Percentiles rank a stretch among this genome's conserved stretches.
phyloP scores from a whole-genome alignment of 192 early-diverging fungal species.

The Chytriomyces sp. region DNA sequence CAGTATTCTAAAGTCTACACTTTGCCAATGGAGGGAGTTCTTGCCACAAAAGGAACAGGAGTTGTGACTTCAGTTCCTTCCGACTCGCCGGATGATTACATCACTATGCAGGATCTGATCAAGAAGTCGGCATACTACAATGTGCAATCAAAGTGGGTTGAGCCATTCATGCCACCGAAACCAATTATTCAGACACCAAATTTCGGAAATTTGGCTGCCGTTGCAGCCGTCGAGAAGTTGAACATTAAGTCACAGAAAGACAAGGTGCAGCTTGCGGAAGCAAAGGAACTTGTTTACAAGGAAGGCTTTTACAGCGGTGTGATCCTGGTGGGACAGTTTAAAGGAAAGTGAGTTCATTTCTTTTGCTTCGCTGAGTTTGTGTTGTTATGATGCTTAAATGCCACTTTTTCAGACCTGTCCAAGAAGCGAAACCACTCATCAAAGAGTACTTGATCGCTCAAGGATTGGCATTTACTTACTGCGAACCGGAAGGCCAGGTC shows the following conservation, averaged over 20 bases:
- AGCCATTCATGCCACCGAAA: slow-evolving; percentile 73
- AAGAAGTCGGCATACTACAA: slow-evolving; percentile 96
- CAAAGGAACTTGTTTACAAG: slow-evolving; percentile 96
- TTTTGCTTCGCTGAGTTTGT: not conserved
- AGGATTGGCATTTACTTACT: slow-evolving; percentile 83
- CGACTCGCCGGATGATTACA: slow-evolving; percentile 97
- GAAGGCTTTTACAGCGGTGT: slow-evolving; percentile 95
- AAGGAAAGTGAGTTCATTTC: slow-evolving; percentile 60
- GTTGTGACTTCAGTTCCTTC: slow-evolving; percentile 99
- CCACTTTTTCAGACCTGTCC: slow-evolving; percentile 63
- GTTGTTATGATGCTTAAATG: not conserved
- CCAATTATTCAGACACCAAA: slow-evolving; percentile 87
- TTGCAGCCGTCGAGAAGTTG: slow-evolving; percentile 81
- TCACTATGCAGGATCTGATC: slow-evolving; percentile 86
- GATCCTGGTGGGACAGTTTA: slow-evolving; percentile 82
- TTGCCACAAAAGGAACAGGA: slow-evolving; percentile 95
- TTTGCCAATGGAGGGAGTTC: slow-evolving; percentile 96
- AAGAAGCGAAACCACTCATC: slow-evolving; percentile 89
- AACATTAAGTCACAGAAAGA: slow-evolving; percentile 99
- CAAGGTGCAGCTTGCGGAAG: slow-evolving; percentile 85
- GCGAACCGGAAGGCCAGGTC: slow-evolving; percentile 93
- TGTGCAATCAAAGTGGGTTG: slow-evolving; percentile 86
- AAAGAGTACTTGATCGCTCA: slow-evolving; percentile 73
- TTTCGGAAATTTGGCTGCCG: slow-evolving; percentile 86
- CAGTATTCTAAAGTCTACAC: slow-evolving; percentile 81